Percentiles rank a stretch among this genome's conserved stretches.
phyloP scores from a whole-genome alignment of 2,329 filamentous ascomycete genomes.

The Lojkania enalia region DNA sequence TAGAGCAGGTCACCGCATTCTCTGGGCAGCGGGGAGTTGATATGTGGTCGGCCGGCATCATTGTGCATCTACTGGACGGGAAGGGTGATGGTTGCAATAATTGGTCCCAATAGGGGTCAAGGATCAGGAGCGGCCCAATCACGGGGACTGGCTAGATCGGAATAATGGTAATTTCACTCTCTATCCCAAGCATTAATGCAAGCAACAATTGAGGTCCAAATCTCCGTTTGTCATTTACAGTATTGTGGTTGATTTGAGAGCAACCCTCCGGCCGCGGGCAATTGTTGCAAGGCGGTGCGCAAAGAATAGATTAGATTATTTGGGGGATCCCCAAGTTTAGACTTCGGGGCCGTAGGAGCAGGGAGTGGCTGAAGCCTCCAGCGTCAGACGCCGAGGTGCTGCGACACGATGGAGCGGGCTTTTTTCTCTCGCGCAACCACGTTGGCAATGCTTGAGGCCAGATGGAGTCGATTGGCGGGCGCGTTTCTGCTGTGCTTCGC shows the following conservation, averaged over 20 bases:
- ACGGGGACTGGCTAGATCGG: slow-evolving; percentile 19
- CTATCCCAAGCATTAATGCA: background rate
- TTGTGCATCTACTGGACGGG: slow-evolving; percentile 15
- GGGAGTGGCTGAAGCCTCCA: slow-evolving; percentile 18
- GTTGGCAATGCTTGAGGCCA: slow-evolving; percentile 15
- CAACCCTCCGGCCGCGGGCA: no score
- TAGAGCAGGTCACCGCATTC: background rate
- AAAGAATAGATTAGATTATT: background rate
- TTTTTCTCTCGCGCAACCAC: slow-evolving; percentile 17
- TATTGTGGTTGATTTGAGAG: background rate
- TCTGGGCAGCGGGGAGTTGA: slow-evolving; percentile 11
- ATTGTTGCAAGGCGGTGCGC: background rate
- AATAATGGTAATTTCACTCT: slow-evolving; percentile 30
- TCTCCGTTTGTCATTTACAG: slow-evolving; percentile 10
- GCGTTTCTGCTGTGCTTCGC: slow-evolving; percentile 7
- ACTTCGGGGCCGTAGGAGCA: no score
- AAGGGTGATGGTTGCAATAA: slow-evolving; percentile 13
- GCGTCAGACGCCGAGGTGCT: slow-evolving; percentile 21
- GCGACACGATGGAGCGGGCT: slow-evolving; percentile 7
- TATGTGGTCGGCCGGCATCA: slow-evolving; percentile 7
- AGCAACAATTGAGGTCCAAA: slow-evolving; percentile 3
- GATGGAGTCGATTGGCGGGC: slow-evolving; percentile 13
- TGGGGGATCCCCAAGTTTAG: background rate
- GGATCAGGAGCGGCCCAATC: slow-evolving; percentile 23
- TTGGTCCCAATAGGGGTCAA: slow-evolving; percentile 3